phyloP scores from a whole-genome alignment of 345 rosid species.

The Geranium brycei region DNA sequence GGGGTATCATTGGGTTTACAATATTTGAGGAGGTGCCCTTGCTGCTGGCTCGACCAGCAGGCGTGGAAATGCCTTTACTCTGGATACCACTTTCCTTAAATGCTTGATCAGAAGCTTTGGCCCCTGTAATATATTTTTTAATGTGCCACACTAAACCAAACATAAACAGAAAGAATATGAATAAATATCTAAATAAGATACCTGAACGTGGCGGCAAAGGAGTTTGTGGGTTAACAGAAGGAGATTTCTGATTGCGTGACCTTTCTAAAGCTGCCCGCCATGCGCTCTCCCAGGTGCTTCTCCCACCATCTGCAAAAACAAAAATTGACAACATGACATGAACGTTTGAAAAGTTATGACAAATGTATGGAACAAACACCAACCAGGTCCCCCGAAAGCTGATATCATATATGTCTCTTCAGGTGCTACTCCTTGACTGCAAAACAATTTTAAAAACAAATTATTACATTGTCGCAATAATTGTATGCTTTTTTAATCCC shows the following conservation, averaged over 20 bases:
- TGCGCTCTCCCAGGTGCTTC: conserved; percentile 68
- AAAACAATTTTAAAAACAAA: conserved; percentile 13
- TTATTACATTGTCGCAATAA: neutral
- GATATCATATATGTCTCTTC: conserved; percentile 97
- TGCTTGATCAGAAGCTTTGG: conserved; percentile 36
- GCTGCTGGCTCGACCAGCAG: conserved; percentile 36
- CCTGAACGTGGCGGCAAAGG: conserved; percentile 64
- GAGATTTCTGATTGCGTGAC: conserved; percentile 39
- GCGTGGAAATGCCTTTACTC: conserved; percentile 38
- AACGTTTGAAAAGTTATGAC: neutral
- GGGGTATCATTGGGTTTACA: conserved; percentile 44
- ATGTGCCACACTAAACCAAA: neutral
- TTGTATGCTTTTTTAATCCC: too few relatives aligned
- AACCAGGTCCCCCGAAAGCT: conserved; percentile 92
- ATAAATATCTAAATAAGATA: conserved; percentile 12
- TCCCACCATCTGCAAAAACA: conserved; percentile 57
- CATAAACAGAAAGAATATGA: neutral
- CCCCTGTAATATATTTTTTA: conserved; percentile 20
- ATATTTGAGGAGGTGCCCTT: conserved; percentile 41
- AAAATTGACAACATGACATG: conserved; percentile 8
- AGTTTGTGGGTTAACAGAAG: conserved; percentile 40
- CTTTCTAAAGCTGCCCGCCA: conserved; percentile 63
- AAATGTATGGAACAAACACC: conserved; percentile 14
- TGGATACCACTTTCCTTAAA: conserved; percentile 29
- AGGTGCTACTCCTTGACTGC: conserved; percentile 83